phyloP scores from a whole-genome alignment of 176 grass and related monocot species.

The Oryza officinalis region DNA sequence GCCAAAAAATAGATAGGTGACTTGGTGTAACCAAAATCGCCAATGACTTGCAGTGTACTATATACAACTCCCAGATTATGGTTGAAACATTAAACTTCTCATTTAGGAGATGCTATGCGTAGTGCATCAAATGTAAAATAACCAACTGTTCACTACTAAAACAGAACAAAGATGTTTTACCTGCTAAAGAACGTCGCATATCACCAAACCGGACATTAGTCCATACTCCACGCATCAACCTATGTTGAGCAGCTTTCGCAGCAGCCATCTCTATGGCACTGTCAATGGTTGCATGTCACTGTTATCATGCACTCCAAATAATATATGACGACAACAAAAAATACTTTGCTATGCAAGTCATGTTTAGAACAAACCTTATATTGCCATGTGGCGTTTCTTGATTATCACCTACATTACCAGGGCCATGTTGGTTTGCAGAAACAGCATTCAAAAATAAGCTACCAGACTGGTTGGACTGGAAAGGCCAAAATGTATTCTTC shows the following conservation, averaged over 20 bases:
- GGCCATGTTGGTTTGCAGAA: slow-evolving; percentile 56
- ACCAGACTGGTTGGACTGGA: slow-evolving; percentile 62
- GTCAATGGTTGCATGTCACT: slow-evolving; percentile 21
- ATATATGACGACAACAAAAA: not conserved
- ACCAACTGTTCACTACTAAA: not conserved
- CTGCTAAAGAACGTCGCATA: slow-evolving; percentile 88
- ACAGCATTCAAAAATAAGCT: slow-evolving; percentile 85
- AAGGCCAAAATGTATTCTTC: slow-evolving; percentile 87
- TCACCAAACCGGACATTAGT: slow-evolving; percentile 85
- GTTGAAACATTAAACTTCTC: not conserved
- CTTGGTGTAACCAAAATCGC: not conserved
- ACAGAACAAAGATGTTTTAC: slow-evolving; percentile 24
- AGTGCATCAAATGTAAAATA: not conserved
- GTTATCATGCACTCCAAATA: not conserved
- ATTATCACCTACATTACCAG: slow-evolving; percentile 45
- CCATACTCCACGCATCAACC: slow-evolving; percentile 83
- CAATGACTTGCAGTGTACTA: not conserved
- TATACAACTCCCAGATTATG: not conserved
- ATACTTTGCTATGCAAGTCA: not conserved
- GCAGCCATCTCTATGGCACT: slow-evolving; percentile 88
- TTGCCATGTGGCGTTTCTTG: slow-evolving; percentile 43
- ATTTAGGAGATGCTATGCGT: not conserved
- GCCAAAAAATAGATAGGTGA: not conserved
- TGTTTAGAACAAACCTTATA: slow-evolving; percentile 54
- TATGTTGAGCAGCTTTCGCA: slow-evolving; percentile 87